Percentiles rank a stretch among this genome's conserved stretches.
Conservation (phyloP, 345 rosid genomes). For the Sisymbrium irio region DNA sequence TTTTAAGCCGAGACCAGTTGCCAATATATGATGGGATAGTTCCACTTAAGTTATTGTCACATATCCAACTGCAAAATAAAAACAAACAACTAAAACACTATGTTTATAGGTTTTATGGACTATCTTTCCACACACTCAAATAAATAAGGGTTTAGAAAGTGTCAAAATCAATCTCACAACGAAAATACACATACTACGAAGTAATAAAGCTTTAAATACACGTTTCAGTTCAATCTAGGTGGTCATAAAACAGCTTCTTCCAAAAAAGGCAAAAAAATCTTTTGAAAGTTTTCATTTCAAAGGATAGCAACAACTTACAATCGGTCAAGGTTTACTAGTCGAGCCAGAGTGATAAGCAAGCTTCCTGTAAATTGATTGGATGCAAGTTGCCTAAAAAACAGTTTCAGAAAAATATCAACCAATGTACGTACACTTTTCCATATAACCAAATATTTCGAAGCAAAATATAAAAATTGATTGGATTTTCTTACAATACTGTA, state of each 20-base stretch:
- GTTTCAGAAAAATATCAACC: not conserved
- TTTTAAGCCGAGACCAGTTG: conserved; percentile 50
- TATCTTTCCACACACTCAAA: not conserved
- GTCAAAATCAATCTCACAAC: not conserved
- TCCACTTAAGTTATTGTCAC: conserved; percentile 69
- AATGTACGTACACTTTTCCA: not conserved
- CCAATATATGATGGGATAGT: conserved; percentile 54
- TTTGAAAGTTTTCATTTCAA: not conserved
- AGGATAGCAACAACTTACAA: conserved; percentile 11
- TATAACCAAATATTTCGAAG: not conserved
- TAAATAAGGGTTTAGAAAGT: not conserved
- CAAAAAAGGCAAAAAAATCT: not conserved
- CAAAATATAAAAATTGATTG: not conserved
- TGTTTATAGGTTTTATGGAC: not conserved
- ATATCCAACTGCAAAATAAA: conserved; percentile 48
- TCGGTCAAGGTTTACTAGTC: conserved; percentile 29
- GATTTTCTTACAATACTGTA: conserved; percentile 43
- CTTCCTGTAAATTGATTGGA: conserved; percentile 43
- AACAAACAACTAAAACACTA: not conserved
- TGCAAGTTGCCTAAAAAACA: conserved; percentile 36
- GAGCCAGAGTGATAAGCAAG: conserved; percentile 36
- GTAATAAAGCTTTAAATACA: not conserved
- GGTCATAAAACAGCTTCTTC: not conserved
- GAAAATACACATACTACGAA: too few relatives aligned
- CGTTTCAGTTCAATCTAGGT: not conserved